Base-by-base conservation (phyloP, 2,329 filamentous ascomycete species). In the Fusarium metavorans region DNA sequence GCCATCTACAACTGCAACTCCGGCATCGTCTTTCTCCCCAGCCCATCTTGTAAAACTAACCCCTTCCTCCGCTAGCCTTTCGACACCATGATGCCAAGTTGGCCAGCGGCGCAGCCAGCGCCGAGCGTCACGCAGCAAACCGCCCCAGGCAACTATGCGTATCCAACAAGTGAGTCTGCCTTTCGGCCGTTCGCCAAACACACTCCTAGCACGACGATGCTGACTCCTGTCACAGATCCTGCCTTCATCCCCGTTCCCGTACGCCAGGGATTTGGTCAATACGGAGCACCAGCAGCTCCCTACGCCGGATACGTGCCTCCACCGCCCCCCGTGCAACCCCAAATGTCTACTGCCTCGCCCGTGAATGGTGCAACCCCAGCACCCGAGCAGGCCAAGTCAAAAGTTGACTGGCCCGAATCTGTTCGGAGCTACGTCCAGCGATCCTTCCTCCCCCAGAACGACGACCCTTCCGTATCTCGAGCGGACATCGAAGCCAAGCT, bases 381-480 rank as follows among this genome's bases (percentile, higher is more conserved):
- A 59, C 71, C 76, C 67, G 78, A 82, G 76, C 79, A 78, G 73
- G 82, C 82, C 77, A 87, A 88, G 82, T 84, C 88, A 80, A 94
- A 93, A 85, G 92, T 93, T 78, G 91, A 93, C 77, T 98, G 95
- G 92, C 92, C 95, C 35, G 86, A 90, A 50, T 90, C 92, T n/a
- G 94, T 98, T 70, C 93, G 95, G 77, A 87, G 89, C 75, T 98
- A 98, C 84, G 96, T 98, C 35, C 93, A 95, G 79, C 92, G 95
- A 80, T 95, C 95, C 30, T 98, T 98, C 81, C 91, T 94, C 60
- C 89, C 91, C 30, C 89, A 91, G 68, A 94, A 95, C 80, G 86
- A 92, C 74, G 88, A 93, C 72, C 79, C 88, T 6, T 88, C 89
- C 43, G 89, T 95, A 54, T 82, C 86, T 60, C 89, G 89, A 63